Evolutionary conservation across 78 protist genomes (phyloP).

Genomic region (Polysphondylium violaceum): DNA sequence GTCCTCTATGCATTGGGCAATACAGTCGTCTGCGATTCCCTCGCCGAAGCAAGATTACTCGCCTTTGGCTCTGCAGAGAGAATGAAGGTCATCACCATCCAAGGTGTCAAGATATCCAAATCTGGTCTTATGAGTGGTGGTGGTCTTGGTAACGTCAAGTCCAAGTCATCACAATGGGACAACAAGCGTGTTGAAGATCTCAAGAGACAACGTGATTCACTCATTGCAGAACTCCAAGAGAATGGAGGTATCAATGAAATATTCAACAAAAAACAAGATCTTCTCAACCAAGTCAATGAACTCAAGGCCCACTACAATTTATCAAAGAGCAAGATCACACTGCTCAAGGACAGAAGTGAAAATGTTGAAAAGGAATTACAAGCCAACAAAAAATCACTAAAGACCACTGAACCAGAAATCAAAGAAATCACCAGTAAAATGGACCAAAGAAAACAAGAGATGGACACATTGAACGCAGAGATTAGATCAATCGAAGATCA

Average conservation of each 20-base stretch:
- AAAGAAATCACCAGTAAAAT: background rate
- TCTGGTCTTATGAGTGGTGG: slow-evolving; percentile 94
- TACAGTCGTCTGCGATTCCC: slow-evolving; percentile 92
- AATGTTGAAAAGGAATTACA: background rate
- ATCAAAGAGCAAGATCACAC: background rate
- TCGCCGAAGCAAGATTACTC: slow-evolving; percentile 88
- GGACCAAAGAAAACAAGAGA: background rate
- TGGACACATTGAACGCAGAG: background rate
- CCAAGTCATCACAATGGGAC: slow-evolving; percentile 67
- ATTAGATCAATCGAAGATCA: slow-evolving; percentile 49
- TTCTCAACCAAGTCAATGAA: slow-evolving; percentile 6
- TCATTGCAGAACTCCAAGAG: slow-evolving; percentile 10
- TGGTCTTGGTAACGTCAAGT: slow-evolving; percentile 72
- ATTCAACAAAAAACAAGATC: slow-evolving; percentile 5
- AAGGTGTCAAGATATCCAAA: slow-evolving; percentile 94
- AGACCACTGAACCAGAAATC: background rate
- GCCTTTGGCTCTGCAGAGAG: slow-evolving; percentile 55
- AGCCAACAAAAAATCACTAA: background rate
- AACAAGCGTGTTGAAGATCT: slow-evolving; percentile 44
- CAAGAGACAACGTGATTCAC: slow-evolving; percentile 54
- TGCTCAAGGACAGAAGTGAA: slow-evolving; percentile 13
- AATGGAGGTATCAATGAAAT: background rate
- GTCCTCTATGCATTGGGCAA: slow-evolving; percentile 93
- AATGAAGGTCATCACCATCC: slow-evolving; percentile 88
- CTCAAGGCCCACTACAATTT: background rate